These are phyloP conservation scores for Lentinula novae-zelandiae DNA, from an alignment of 1,284 basidiomycete genomes.

Conservation along the genomic window DNA sequence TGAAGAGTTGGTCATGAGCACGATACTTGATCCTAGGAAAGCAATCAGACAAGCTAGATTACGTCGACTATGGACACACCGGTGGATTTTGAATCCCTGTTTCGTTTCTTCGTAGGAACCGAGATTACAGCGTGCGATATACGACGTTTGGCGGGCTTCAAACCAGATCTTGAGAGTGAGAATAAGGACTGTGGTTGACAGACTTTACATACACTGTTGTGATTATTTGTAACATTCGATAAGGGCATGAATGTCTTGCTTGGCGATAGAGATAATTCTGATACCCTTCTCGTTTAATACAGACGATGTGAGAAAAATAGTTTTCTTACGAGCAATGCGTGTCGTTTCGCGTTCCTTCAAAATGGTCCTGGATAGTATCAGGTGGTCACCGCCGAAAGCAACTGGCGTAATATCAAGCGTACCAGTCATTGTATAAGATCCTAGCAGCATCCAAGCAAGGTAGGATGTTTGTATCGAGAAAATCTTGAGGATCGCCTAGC, in stretches of 20 bases:
- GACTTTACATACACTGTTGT: background rate
- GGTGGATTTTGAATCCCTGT: background rate
- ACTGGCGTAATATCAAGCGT: background rate
- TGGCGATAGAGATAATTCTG: background rate
- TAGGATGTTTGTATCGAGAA: conserved; percentile 1
- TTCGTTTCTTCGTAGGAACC: background rate
- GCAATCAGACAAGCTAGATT: background rate
- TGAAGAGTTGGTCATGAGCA: background rate
- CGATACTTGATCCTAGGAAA: background rate
- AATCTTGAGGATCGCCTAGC: conserved; percentile 5
- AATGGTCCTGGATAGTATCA: background rate
- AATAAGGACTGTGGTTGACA: background rate
- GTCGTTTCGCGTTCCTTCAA: background rate
- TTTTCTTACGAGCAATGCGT: background rate
- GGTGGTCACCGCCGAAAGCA: background rate
- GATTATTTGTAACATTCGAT: background rate
- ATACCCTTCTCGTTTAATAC: no score
- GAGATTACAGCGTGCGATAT: background rate
- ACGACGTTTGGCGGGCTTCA: background rate
- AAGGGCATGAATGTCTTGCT: background rate
- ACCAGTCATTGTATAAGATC: background rate
- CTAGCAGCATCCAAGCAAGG: background rate
- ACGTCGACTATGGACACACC: background rate
- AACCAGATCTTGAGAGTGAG: background rate
- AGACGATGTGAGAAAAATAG: background rate